Evolutionary conservation across 164 flowering plant species (phyloP), one percentile per base, ranked within the genome.

Genomic region (Litsea cubeba): DNA sequence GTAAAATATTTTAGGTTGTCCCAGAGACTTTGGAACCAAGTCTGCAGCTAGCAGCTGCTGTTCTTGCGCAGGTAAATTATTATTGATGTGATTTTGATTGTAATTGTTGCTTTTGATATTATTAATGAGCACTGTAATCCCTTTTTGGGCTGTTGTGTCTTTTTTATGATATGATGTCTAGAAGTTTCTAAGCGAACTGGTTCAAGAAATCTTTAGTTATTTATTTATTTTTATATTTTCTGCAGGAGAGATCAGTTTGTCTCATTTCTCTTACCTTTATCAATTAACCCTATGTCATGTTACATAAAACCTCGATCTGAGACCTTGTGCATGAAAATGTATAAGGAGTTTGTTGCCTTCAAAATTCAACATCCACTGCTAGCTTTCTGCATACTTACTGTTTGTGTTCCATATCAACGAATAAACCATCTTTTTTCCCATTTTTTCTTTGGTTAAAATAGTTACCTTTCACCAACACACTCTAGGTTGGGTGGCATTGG

Each of bases 1-100:
- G 5, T 66, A 30, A 66, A 66, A 62, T 77, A 65, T 60, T 80
- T 7, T 84, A 96, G 99, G 99, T 96, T 79, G 99, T 96, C 30
- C 98, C 99, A 2, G 98, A 96, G 88, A 94, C 97, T 12, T 81
- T 96, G 87, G 99, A 96, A 82, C 99, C 99, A 68, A 94, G 99
- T 83, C 84, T 96, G 54, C 99, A 96, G 81, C 83, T 96, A 76
- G 99, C 99, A 69, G 97, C 99, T 77, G 99, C 99, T 78, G 99
- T 96, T 80, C 98, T 96, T 82, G 95, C 99, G 68, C 98, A 96
- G 95, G 99, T 96, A 78, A 74, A 20, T 51, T 72, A 28, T 15
- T 58, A 57, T 30, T 18, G 5, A 18, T 66, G 60, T 76, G 40
- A 30, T 66, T 73, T 51, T 40, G 50, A 66, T 74, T 25, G 71